Conservation (phyloP, 108 stramenopile species). For the Nitzschia sp. region DNA sequence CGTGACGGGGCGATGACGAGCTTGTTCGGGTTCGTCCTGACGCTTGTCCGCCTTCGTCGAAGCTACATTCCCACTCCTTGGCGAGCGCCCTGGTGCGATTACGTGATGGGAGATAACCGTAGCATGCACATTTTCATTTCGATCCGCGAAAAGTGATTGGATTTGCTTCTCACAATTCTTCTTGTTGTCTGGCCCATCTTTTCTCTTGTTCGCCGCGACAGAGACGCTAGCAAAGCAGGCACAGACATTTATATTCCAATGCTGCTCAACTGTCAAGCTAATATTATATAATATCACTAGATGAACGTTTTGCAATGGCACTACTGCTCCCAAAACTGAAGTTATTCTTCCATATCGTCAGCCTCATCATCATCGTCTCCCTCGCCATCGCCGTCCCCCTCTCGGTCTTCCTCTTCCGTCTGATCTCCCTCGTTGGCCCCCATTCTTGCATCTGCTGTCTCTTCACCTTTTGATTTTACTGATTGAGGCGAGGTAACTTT, state of each 20-base stretch:
- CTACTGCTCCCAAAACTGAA: too few relatives aligned
- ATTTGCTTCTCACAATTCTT: not conserved
- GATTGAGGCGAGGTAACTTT: conserved; percentile 20
- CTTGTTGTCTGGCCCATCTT: not conserved
- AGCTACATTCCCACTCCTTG: conserved; percentile 83
- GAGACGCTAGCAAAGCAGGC: too few relatives aligned
- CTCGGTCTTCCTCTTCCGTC: conserved; percentile 35
- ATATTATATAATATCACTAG: too few relatives aligned
- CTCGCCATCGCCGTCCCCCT: conserved; percentile 23
- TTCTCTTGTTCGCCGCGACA: too few relatives aligned
- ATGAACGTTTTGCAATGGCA: not conserved
- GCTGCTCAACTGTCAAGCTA: too few relatives aligned
- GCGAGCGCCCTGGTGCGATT: conserved; percentile 77
- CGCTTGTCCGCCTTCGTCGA: conserved; percentile 43
- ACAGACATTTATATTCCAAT: too few relatives aligned
- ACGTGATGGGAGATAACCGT: conserved; percentile 82
- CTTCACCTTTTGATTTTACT: conserved; percentile 9
- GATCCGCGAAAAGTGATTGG: not conserved
- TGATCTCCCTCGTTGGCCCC: conserved; percentile 19
- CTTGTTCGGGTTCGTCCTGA: conserved; percentile 47
- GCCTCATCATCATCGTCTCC: conserved; percentile 28
- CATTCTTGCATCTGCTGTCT: conserved; percentile 1
- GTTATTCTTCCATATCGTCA: conserved; percentile 36
- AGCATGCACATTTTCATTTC: conserved; percentile 52
- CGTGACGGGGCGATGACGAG: conserved; percentile 38